Base-by-base conservation (phyloP, 148 eudicot species). In the Silene conica region DNA sequence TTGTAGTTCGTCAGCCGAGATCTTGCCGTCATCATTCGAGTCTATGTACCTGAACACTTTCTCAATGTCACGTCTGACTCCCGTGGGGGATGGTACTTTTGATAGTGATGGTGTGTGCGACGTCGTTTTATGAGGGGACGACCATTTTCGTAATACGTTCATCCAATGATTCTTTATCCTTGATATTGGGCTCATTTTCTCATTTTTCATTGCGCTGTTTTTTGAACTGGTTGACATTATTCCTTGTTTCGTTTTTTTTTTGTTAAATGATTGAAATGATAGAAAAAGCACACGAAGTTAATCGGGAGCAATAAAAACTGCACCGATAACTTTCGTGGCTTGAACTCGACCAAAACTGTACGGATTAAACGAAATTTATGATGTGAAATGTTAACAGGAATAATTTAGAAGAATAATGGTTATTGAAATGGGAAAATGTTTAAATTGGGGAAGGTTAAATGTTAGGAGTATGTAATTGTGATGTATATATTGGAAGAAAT, bases 11-110 rank as follows among this genome's bases (percentile, higher is more conserved):
- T 14, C 48, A 3, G 83, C 81, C 0, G 86, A 78, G 55, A 83
- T 83, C 34, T 76, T 80, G 3, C 86, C 86, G 69, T 83, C 86
- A 5, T 77, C 77, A 72, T 83, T 63, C 16, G 67, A 69, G 81
- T 83, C 86, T 23, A 83, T 80, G 72, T 80, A 75, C 45, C 72
- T 46, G 69, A 77, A 79, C n/a, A 82, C 73, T 10, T 58, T 68
- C 56, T 76, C 78, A 18, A 77, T 59, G 16, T 81, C 64, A 8
- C 31, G 31, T 60, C 22, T 50, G n/a, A 7, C 6, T n/a, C 31
- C 48, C 0, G 72, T 12, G 1, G 46, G 19, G 8, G 62, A 55
- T 55, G 45, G 6, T 10, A 38, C 1, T 1, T 34, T 3, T 5
- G 58, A 52, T 6, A 16, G 41, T 13, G 28, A 52, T 6, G 31